Conservation (phyloP, 257 asterid species). For the Orobanche coerulescens region DNA sequence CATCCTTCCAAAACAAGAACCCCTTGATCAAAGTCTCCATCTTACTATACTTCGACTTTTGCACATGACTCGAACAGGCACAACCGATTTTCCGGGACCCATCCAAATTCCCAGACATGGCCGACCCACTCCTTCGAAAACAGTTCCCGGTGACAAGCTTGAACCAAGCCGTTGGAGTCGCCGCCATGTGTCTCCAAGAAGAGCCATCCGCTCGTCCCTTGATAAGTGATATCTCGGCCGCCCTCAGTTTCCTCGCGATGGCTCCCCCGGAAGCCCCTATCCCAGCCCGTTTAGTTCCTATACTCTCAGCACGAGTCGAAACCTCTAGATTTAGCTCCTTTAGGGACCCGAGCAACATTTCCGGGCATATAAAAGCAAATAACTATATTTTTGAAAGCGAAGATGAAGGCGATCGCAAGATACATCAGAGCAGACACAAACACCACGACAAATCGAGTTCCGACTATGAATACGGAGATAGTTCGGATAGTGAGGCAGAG, state of each 20-base stretch:
- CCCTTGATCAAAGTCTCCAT: not conserved
- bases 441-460: conserved; percentile 20
- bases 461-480: conserved; percentile 23
- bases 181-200: conserved; percentile 82
- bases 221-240: conserved; percentile 61
- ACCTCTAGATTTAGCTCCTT: conserved; percentile 18
- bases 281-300: conserved; percentile 36
- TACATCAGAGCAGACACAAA: not conserved
- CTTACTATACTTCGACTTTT: no score
- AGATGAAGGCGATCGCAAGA: conserved; percentile 8
- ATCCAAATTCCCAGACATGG: conserved; percentile 51
- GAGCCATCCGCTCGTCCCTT: conserved; percentile 68
- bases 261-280: conserved; percentile 46
- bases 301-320: conserved; percentile 23
- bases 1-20: not conserved
- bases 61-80: conserved; percentile 38
- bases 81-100: conserved; percentile 58
- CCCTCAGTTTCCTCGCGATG: conserved; percentile 51
- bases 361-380: conserved; percentile 17
- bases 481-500: conserved; percentile 10
- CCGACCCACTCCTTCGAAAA: conserved; percentile 50
- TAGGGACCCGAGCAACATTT: not conserved
- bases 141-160: conserved; percentile 41
- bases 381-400: conserved; percentile 23
- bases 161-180: conserved; percentile 71